Percentiles rank a stretch among this genome's conserved stretches.
phyloP scores from a whole-genome alignment of 73 alveolate genomes.

The Breviolum minutum region DNA sequence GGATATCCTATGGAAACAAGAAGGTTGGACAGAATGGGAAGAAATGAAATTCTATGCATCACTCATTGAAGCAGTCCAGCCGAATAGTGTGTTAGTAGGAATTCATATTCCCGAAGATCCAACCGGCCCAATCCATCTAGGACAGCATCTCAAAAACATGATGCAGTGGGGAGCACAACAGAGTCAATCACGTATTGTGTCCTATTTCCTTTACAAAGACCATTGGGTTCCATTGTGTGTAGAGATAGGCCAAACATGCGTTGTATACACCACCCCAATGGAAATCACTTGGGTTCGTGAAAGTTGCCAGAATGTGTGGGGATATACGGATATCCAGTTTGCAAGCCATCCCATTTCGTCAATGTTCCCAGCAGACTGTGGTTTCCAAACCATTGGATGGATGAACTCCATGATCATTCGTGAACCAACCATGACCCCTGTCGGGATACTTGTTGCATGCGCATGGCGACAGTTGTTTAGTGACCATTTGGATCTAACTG shows the following conservation, averaged over 20 bases:
- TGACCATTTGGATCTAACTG: neutral
- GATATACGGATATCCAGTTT: neutral
- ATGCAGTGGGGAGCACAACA: neutral
- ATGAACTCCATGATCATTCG: neutral
- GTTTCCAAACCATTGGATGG: neutral
- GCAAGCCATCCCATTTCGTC: neutral
- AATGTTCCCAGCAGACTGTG: neutral
- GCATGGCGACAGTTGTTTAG: neutral
- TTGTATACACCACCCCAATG: no score
- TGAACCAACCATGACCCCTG: neutral
- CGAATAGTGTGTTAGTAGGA: neutral
- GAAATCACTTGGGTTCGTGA: no score
- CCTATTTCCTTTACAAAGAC: neutral
- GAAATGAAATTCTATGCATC: neutral
- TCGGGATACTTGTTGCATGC: neutral
- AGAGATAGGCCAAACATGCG: neutral
- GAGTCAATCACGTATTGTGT: neutral
- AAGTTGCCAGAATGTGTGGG: no score
- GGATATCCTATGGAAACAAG: neutral
- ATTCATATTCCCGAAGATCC: neutral
- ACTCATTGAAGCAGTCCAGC: neutral
- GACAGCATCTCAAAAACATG: no score
- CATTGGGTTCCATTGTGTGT: neutral
- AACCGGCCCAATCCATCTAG: no score
- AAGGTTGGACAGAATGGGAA: neutral